Evolutionary conservation across 495 filamentous ascomycete genomes (phyloP), one percentile per base, ranked within the genome.

Genomic region (Chaetomium cochliodes): DNA sequence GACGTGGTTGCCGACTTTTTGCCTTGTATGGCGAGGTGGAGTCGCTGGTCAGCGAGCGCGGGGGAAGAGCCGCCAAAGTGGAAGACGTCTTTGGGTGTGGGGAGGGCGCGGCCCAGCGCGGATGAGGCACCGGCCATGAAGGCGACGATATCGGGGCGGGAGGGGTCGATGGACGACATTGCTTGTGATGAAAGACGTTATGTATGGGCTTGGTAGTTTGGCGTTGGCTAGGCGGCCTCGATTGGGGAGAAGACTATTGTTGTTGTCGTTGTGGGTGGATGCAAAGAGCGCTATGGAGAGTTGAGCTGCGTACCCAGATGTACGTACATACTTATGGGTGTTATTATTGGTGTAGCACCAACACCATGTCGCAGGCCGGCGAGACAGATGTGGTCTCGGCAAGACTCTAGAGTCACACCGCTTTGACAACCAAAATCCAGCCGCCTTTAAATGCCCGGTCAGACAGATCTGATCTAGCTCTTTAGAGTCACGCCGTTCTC

Each of bases 121-220:
- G 62, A 47, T 13, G 71, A 72, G 9, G 71, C 74, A 5, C 18
- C 9, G 28, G 63, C 39, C 71, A 75, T 72, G 57, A 76, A 74
- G 28, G 69, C 69, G 41, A 65, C 62, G 39, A 76, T 62, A 44
- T 71, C 69, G 26, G 72, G 68, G 51, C 65, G 64, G 62, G 49
- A 53, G n/a, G 67, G 68, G 13, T 72, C 64, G 62, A 82, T 81
- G 3, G 84, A 81, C 18, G 87, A 67, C 59, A 82, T 76, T 33
- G 86, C 84, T 25, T 87, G 70, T 37, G 11, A 18, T 33, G 44
- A 33, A 44, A 44, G 41, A 11, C 5, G 37, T 56, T n/a, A 37
- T 46, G 25, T 6, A 2, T 30, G 6, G 28, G 28, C 6, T 30
- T 30, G 20, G 50, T 46, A 13, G 13, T 44, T 52, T 52, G 23